phyloP scores from a whole-genome alignment of 73 alveolate species.

The Uronychia setigera region DNA sequence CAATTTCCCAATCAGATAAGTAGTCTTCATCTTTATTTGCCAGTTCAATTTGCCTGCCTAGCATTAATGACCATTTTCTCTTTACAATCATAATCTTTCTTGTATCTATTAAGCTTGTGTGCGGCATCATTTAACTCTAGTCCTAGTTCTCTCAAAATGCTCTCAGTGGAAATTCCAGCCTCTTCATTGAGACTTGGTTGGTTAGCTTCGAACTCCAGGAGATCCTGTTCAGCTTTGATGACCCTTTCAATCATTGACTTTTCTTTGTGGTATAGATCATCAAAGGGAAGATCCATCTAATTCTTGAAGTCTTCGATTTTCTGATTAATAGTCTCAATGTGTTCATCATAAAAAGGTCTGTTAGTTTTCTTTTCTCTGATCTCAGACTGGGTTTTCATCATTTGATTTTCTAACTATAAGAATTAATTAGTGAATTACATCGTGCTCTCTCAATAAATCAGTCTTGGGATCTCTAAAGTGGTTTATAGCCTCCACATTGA shows the following conservation, averaged over 20 bases:
- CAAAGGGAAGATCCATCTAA: conserved; percentile 44
- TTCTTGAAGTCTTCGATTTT: not conserved
- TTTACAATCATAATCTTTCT: too few relatives aligned
- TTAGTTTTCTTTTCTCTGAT: not conserved
- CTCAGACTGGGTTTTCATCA: conserved; percentile 5
- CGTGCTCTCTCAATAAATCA: too few relatives aligned
- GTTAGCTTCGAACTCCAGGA: conserved; percentile 13
- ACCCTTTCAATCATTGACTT: conserved; percentile 39
- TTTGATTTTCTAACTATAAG: too few relatives aligned
- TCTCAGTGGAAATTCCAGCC: not conserved
- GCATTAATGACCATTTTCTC: too few relatives aligned
- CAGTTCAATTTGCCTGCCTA: too few relatives aligned
- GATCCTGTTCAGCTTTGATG: conserved; percentile 44
- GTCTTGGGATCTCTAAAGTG: conserved; percentile 1
- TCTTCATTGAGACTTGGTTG: conserved; percentile 7
- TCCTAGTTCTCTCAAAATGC: not conserved
- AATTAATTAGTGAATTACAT: too few relatives aligned
- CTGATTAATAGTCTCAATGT: not conserved
- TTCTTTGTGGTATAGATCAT: conserved; percentile 58
- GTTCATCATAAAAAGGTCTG: not conserved
- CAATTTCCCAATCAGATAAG: too few relatives aligned
- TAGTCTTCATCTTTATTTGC: too few relatives aligned
- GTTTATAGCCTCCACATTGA: not conserved
- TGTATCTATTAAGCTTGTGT: too few relatives aligned
- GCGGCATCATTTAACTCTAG: not conserved